Evolutionary conservation across 2,329 filamentous ascomycete species (phyloP).

Genomic region (Fusarium neocosmosporiellum): DNA sequence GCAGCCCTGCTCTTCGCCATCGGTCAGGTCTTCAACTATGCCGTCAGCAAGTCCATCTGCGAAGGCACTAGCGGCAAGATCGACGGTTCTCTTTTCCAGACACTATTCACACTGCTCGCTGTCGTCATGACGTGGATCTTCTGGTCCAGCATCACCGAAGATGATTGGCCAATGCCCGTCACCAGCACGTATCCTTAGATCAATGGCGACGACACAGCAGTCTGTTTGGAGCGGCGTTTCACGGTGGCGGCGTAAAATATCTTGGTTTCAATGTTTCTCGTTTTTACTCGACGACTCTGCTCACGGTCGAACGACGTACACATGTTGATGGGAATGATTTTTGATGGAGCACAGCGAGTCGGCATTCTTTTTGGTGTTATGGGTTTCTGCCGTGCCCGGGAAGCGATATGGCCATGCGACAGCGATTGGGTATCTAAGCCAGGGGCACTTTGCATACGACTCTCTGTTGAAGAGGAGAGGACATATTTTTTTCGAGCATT

Average conservation of each 20-base stretch:
- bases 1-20: conserved; percentile 88
- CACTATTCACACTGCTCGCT: conserved; percentile 87
- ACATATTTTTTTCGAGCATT: conserved; percentile 19
- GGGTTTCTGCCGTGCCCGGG: conserved; percentile 14
- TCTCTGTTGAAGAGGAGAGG: conserved; percentile 26
- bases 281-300: conserved; percentile 41
- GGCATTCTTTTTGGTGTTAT: conserved; percentile 31
- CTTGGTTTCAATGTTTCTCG: conserved; percentile 44
- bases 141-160: conserved; percentile 99
- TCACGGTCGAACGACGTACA: conserved; percentile 44
- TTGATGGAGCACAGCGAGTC: conserved; percentile 35
- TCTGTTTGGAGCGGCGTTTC: conserved; percentile 41
- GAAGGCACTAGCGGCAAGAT: conserved; percentile 84
- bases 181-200: conserved; percentile 54
- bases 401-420: conserved; percentile 16
- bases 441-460: conserved; percentile 36
- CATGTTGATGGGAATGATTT: conserved; percentile 44
- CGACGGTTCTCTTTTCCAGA: conserved; percentile 92
- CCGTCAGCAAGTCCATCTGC: conserved; percentile 91
- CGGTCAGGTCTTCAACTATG: conserved; percentile 96
- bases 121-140: conserved; percentile 91
- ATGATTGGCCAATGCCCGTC: conserved; percentile 85
- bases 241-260: conserved; percentile 36
- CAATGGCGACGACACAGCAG: conserved; percentile 7
- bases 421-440: conserved; percentile 39